Evolutionary conservation across 2,329 filamentous ascomycete species (phyloP).

Genomic region (Ilyonectria robusta): DNA sequence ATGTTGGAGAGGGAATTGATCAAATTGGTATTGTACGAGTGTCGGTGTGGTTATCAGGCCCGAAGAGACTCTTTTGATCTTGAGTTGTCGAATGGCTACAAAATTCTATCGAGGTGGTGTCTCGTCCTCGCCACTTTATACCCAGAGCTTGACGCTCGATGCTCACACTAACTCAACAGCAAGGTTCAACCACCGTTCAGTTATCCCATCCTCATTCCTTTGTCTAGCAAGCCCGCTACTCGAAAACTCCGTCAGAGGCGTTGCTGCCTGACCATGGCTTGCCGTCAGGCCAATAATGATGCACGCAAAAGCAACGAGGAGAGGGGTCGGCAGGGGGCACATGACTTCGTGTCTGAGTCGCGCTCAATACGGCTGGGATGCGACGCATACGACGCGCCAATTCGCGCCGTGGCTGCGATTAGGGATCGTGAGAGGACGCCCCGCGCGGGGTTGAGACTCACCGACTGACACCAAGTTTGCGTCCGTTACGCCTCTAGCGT

Average conservation of each 20-base stretch:
- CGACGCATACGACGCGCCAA: slow-evolving; percentile 30
- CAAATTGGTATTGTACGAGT: neutral
- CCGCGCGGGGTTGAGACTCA: slow-evolving; percentile 13
- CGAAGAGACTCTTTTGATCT: neutral
- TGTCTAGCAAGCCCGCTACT: slow-evolving; percentile 1
- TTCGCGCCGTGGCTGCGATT: slow-evolving; percentile 19
- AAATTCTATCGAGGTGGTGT: neutral
- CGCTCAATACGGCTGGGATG: slow-evolving; percentile 29
- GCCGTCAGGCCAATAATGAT: slow-evolving; percentile 30
- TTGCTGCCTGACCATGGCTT: slow-evolving; percentile 44
- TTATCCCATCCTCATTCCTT: neutral
- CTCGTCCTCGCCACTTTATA: slow-evolving; percentile 36
- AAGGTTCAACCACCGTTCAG: slow-evolving; percentile 4
- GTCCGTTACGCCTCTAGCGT: slow-evolving; percentile 7
- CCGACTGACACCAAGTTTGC: slow-evolving; percentile 6
- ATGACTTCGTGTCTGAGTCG: slow-evolving; percentile 45
- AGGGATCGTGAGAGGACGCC: slow-evolving; percentile 25
- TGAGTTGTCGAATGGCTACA: neutral
- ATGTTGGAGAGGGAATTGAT: neutral
- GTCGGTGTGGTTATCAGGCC: neutral
- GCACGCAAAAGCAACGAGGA: slow-evolving; percentile 9
- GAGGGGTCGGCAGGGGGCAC: slow-evolving; percentile 37
- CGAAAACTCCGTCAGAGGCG: slow-evolving; percentile 34
- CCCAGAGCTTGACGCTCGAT: slow-evolving; percentile 3
- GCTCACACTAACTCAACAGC: neutral